A percentile compares a stretch with the other conserved stretches of the same genome.
Evolutionary conservation across 306 rosid genomes (phyloP).

Genomic region (Comarum palustre): DNA sequence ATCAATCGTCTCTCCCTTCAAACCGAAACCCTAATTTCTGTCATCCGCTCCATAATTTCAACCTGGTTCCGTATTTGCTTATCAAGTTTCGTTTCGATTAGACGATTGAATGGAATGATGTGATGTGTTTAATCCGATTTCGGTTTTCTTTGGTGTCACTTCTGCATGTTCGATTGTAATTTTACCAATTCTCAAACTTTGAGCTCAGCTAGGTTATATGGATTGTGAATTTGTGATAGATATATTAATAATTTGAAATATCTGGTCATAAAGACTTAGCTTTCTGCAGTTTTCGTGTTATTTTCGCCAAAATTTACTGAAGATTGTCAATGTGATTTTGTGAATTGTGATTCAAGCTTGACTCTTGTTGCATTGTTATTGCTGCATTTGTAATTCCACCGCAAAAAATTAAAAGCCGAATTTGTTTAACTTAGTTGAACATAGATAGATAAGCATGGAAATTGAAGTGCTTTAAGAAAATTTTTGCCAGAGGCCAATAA

Average conservation of each 20-base stretch:
- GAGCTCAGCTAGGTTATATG: neutral
- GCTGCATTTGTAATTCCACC: neutral
- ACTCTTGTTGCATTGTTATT: neutral
- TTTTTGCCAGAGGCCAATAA: neutral
- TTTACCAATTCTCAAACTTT: neutral
- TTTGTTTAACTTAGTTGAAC: neutral
- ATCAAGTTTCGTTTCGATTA: neutral
- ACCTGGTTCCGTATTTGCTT: neutral
- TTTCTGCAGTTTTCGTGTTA: neutral
- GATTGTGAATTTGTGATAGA: neutral
- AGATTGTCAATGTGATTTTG: neutral
- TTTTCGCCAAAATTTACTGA: neutral
- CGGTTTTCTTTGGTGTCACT: neutral
- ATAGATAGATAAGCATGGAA: neutral
- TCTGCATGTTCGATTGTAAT: neutral
- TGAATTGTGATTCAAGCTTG: neutral
- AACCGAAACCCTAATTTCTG: conserved; percentile 5
- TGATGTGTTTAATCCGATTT: neutral
- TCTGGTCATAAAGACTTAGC: neutral
- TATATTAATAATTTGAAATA: neutral
- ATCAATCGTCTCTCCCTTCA: neutral
- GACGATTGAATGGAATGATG: neutral
- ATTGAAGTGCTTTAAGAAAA: neutral
- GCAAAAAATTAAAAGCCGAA: neutral
- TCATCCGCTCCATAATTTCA: neutral